Conservation (phyloP, 371 early-diverging fungal genomes). For the Zopfochytrium polystomum region DNA sequence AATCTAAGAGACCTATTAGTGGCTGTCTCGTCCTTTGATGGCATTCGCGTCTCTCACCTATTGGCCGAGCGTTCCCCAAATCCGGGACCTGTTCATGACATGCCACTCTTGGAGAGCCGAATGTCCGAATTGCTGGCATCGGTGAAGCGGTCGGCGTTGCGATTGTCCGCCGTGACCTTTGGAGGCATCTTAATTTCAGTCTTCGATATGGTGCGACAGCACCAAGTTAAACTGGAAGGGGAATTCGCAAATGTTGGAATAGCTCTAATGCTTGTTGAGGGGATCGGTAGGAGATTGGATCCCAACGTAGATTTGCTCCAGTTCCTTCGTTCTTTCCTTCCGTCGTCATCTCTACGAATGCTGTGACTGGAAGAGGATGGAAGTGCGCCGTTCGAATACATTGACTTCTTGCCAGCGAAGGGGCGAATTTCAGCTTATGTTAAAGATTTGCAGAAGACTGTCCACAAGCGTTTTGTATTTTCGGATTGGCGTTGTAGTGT, state of each 20-base stretch:
- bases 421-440: too few relatives aligned
- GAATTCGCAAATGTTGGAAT: slow-evolving; percentile 93
- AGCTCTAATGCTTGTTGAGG: slow-evolving; percentile 87
- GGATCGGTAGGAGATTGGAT: slow-evolving; percentile 87
- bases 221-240: slow-evolving; percentile 90
- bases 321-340: too few relatives aligned
- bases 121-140: slow-evolving; percentile 70
- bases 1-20: slow-evolving; percentile 91
- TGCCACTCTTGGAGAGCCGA: slow-evolving; percentile 71
- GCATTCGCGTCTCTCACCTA: slow-evolving; percentile 71
- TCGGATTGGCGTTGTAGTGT: too few relatives aligned
- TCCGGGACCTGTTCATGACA: slow-evolving; percentile 68
- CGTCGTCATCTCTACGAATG: too few relatives aligned
- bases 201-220: slow-evolving; percentile 80
- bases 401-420: too few relatives aligned
- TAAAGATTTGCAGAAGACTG: too few relatives aligned
- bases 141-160: slow-evolving; percentile 53
- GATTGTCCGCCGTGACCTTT: slow-evolving; percentile 74
- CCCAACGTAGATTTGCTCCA: slow-evolving; percentile 89
- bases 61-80: slow-evolving; percentile 84
- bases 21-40: slow-evolving; percentile 84
- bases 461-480: too few relatives aligned
- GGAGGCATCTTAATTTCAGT: slow-evolving; percentile 74
- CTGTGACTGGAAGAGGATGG: too few relatives aligned
- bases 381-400: too few relatives aligned